Conservation (phyloP, 768 basidiomycete species). For the Trametes cubensis region DNA sequence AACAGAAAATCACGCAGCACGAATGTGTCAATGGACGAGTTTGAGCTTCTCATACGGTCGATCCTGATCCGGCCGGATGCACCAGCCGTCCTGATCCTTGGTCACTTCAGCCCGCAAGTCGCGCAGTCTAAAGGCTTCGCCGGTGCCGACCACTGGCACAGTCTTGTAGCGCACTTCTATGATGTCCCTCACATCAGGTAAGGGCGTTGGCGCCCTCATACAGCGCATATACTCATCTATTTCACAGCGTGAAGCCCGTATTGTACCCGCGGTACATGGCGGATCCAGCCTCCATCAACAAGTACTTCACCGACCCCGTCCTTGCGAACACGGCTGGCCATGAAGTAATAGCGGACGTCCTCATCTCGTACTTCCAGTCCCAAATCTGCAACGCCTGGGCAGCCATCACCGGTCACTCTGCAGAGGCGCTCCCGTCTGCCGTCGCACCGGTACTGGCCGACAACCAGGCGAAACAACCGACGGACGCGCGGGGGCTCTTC, state of each 20-base stretch:
- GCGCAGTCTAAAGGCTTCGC: conserved; percentile 80
- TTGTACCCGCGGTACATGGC: conserved; percentile 83
- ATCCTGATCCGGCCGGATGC: conserved; percentile 87
- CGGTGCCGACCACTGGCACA: conserved; percentile 90
- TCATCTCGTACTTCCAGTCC: conserved; percentile 86
- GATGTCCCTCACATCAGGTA: conserved; percentile 90
- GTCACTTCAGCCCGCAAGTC: conserved; percentile 89
- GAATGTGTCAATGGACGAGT: conserved; percentile 77
- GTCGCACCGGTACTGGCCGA: conserved; percentile 34
- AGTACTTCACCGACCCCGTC: conserved; percentile 81
- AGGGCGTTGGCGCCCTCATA: conserved; percentile 7
- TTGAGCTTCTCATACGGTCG: conserved; percentile 91
- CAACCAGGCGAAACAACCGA: conserved; percentile 42
- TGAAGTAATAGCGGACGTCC: conserved; percentile 85
- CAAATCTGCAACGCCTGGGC: conserved; percentile 90
- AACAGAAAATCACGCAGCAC: conserved; percentile 41
- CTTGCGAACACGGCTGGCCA: conserved; percentile 84
- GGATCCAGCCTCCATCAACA: conserved; percentile 62
- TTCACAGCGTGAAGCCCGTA: conserved; percentile 69
- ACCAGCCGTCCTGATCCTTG: conserved; percentile 92
- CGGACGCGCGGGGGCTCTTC: conserved; percentile 66
- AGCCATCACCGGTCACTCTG: conserved; percentile 66
- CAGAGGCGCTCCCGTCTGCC: conserved; percentile 55
- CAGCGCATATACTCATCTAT: not conserved
- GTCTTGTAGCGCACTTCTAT: conserved; percentile 92